Evolutionary conservation across 2,329 filamentous ascomycete genomes (phyloP), one percentile per base, ranked within the genome.

Genomic region (Aureobasidium leucospermi): DNA sequence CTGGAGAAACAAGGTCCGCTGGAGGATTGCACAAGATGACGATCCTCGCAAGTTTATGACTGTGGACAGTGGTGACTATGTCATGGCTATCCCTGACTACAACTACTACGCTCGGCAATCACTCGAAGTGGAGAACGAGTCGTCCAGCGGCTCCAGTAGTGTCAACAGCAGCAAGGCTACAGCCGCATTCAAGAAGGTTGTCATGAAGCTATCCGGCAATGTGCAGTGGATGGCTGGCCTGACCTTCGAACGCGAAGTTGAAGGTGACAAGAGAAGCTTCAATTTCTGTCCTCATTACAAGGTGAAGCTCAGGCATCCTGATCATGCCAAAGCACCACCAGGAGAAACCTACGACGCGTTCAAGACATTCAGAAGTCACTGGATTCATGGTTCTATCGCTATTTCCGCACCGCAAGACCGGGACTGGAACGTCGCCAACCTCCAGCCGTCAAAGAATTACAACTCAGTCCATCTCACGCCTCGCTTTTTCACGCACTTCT

Each of bases 401-500:
- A 85, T 99, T 39, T 85, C 89, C 63, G 94, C 94, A 1, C 94
- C 95, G 0, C 84, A 88, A 36, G 88, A 92, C 69, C 84, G 91
- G 42, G 87, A 96, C 67, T 96, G 93, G 94, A 82, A 86, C 39
- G 83, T 89, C 1, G 82, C 87, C 2, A 89, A 87, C 66, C 76
- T 85, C 3, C 85, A 89, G 64, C 83, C 88, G 3, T 95, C 92
- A 1, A 84, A 86, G 64, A 97, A 93, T 70, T 99, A 99, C 78
- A 99, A 99, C 70, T 91, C 93, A 0, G 88, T 97, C 1, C 95
- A 99, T 72, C 81, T 99, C 32, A 94, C 89, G 1, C 94, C 94
- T 6, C 86, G 92, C 8, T 96, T 99, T 78, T 99, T 99, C 72
- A 96, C 93, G 0, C 94, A 99, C 71, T 99, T 99, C 78, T 97